phyloP scores from a whole-genome alignment of 306 rosid genomes.

The Fragaria ananassa region DNA sequence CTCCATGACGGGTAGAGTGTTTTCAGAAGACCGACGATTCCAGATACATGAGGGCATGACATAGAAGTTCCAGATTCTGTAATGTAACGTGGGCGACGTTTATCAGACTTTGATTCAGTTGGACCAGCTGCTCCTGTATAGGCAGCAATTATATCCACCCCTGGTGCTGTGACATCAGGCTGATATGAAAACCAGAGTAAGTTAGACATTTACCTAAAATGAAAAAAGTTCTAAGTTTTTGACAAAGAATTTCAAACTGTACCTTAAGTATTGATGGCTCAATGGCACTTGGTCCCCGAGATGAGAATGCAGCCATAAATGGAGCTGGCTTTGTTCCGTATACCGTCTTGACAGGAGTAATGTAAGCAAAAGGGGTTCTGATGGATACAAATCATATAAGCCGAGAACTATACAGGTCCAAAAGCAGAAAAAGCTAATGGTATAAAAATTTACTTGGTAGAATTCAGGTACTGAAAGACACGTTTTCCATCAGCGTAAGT shows the following conservation, averaged over 20 bases:
- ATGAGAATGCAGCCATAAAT: slow-evolving; percentile 45
- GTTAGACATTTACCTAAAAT: background rate
- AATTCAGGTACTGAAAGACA: slow-evolving; percentile 26
- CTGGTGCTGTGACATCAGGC: slow-evolving; percentile 53
- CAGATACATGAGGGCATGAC: slow-evolving; percentile 58
- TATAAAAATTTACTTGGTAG: slow-evolving; percentile 26
- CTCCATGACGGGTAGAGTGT: slow-evolving; percentile 47
- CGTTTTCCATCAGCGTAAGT: slow-evolving; percentile 31
- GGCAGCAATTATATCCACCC: slow-evolving; percentile 38
- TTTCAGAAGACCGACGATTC: slow-evolving; percentile 43
- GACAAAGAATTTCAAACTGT: background rate
- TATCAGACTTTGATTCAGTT: slow-evolving; percentile 17
- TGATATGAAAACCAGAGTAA: background rate
- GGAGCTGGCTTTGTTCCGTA: slow-evolving; percentile 39
- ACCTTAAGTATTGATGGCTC: slow-evolving; percentile 52
- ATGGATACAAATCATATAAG: background rate
- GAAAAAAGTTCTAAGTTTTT: background rate
- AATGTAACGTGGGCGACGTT: slow-evolving; percentile 21
- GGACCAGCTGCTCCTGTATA: slow-evolving; percentile 12
- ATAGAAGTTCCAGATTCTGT: slow-evolving; percentile 46
- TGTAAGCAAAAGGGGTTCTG: slow-evolving; percentile 5
- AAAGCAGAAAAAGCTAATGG: background rate
- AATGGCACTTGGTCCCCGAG: slow-evolving; percentile 46
- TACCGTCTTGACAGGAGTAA: slow-evolving; percentile 19
- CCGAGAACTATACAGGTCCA: background rate